Conservation (phyloP, 2,329 filamentous ascomycete genomes). For the Scedosporium boydii region DNA sequence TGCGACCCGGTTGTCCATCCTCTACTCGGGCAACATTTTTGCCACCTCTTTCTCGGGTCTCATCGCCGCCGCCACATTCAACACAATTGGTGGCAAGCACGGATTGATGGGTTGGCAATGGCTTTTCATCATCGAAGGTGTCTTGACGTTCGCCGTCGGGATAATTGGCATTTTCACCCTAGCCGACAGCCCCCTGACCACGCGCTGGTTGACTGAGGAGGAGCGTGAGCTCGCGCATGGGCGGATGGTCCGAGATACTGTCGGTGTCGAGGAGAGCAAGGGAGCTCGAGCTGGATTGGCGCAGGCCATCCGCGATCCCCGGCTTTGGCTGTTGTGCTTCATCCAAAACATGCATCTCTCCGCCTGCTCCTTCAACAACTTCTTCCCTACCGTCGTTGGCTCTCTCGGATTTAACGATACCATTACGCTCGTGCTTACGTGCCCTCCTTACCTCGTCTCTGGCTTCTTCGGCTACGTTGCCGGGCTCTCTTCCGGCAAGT, state of each 20-base stretch:
- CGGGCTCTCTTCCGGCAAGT: slow-evolving; percentile 10
- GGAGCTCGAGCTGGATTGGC: slow-evolving; percentile 33
- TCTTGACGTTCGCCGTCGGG: slow-evolving; percentile 25
- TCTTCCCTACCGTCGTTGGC: slow-evolving; percentile 16
- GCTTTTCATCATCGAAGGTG: slow-evolving; percentile 61
- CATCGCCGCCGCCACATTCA: slow-evolving; percentile 53
- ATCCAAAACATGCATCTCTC: slow-evolving; percentile 48
- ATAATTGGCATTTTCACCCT: slow-evolving; percentile 22
- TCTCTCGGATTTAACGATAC: slow-evolving; percentile 15
- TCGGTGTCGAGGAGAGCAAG: slow-evolving; percentile 22
- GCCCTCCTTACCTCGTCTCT: slow-evolving; percentile 15
- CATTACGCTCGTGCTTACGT: slow-evolving; percentile 17
- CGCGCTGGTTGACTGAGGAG: slow-evolving; percentile 32
- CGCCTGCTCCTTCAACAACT: slow-evolving; percentile 32
- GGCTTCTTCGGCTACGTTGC: slow-evolving; percentile 12
- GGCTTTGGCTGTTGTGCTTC: slow-evolving; percentile 42
- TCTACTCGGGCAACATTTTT: slow-evolving; percentile 51
- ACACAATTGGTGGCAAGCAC: slow-evolving; percentile 42
- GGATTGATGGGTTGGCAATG: slow-evolving; percentile 57
- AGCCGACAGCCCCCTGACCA: slow-evolving; percentile 35
- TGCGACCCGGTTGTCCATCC: slow-evolving; percentile 51
- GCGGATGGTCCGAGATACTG: slow-evolving; percentile 34
- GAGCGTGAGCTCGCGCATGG: slow-evolving; percentile 34
- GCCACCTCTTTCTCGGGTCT: slow-evolving; percentile 60
- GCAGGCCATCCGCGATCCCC: slow-evolving; percentile 37